Conservation (phyloP, 108 stramenopile species). For the Fistulifera solaris region DNA sequence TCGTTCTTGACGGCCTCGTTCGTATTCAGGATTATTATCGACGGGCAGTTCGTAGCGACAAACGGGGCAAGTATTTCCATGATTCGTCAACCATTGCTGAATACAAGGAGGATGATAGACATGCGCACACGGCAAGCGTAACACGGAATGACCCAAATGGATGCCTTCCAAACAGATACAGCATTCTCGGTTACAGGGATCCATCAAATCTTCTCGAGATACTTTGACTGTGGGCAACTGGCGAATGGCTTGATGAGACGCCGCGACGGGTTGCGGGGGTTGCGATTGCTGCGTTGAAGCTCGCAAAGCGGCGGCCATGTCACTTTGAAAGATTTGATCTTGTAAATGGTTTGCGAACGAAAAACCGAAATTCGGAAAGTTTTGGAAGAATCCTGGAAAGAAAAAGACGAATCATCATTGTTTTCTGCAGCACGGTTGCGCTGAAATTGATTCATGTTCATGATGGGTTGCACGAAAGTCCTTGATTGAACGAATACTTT, state of each 20-base stretch:
- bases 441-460: too few relatives aligned
- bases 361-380: too few relatives aligned
- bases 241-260: constrained; percentile 17
- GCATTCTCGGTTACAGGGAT: constrained; percentile 61
- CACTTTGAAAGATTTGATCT: not conserved
- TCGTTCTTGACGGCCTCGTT: constrained; percentile 48
- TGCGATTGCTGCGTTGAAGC: not conserved
- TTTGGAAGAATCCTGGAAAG: too few relatives aligned
- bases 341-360: too few relatives aligned
- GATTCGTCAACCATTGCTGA: constrained; percentile 45
- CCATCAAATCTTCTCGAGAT: constrained; percentile 48
- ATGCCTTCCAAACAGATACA: constrained; percentile 69
- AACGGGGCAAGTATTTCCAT: constrained; percentile 68
- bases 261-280: constrained; percentile 18
- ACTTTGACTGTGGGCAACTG: constrained; percentile 34
- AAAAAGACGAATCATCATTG: too few relatives aligned
- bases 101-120: constrained; percentile 47
- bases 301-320: not conserved
- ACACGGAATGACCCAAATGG: constrained; percentile 25
- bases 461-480: too few relatives aligned
- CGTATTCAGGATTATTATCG: constrained; percentile 51
- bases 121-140: constrained; percentile 65
- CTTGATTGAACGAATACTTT: too few relatives aligned
- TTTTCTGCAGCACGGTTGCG: too few relatives aligned
- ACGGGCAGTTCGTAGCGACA: constrained; percentile 68